Evolutionary conservation across 106 monocot species (phyloP).

Genomic region (Iris macrosiphon): DNA sequence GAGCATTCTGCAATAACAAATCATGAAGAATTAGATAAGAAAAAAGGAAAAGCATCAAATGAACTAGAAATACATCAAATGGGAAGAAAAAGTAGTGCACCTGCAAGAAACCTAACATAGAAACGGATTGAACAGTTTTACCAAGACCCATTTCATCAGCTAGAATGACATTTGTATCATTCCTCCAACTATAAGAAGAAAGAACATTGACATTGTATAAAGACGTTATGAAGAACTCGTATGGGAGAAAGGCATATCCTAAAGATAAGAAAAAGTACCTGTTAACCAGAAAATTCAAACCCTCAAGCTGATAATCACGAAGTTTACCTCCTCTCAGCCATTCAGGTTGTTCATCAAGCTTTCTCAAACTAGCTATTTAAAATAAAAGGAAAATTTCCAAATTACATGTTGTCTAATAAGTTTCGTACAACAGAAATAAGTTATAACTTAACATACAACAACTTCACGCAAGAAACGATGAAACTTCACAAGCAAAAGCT

Average conservation of each 20-base stretch:
- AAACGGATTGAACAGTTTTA: constrained; percentile 98
- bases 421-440: background rate
- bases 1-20: constrained; percentile 63
- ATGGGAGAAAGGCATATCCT: background rate
- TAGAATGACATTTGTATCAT: constrained; percentile 98
- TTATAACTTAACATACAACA: background rate
- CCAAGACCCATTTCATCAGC: constrained; percentile 99
- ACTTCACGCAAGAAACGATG: background rate
- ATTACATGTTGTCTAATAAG: background rate
- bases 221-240: background rate
- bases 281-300: constrained; percentile 99
- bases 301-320: constrained; percentile 99
- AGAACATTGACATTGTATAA: background rate
- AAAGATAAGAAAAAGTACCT: constrained; percentile 35
- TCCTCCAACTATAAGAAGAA: constrained; percentile 79
- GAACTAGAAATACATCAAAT: background rate
- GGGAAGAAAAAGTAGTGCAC: constrained; percentile 18
- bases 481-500: background rate
- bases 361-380: constrained; percentile 89
- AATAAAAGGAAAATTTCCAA: constrained; percentile 6
- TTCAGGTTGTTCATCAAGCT: constrained; percentile 95
- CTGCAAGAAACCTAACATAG: constrained; percentile 97
- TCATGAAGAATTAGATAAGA: background rate
- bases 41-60: constrained; percentile 1
- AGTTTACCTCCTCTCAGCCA: constrained; percentile 97